These are phyloP conservation scores for Colletotrichum higginsianum DNA, from an alignment of 2,329 filamentous ascomycete genomes.

Conservation along the genomic window DNA sequence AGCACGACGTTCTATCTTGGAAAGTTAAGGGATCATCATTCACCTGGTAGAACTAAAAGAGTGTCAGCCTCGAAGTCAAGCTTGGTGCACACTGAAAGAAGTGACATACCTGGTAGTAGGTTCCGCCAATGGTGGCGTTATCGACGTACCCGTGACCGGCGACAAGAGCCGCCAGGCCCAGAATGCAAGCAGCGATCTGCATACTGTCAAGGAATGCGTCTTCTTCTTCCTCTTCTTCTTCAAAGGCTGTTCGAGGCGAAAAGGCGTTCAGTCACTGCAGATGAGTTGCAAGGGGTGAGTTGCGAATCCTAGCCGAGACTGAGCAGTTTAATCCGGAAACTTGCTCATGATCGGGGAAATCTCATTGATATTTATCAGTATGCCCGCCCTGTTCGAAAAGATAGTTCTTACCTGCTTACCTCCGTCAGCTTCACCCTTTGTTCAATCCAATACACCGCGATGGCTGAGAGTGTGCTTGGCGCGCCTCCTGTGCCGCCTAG, in stretches of 20 bases:
- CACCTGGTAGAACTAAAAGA: constrained; percentile 52
- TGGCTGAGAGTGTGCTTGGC: constrained; percentile 9
- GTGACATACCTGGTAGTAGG: constrained; percentile 52
- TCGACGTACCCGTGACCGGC: constrained; percentile 66
- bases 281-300: not conserved
- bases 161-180: constrained; percentile 55
- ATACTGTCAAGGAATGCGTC: not conserved
- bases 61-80: constrained; percentile 25
- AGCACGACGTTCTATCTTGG: not conserved
- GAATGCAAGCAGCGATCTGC: constrained; percentile 33
- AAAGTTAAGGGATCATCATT: not conserved
- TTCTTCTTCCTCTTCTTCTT: not conserved
- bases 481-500: constrained; percentile 5
- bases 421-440: not conserved
- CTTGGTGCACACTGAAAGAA: accelerated
- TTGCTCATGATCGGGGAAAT: not conserved
- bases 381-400: not conserved
- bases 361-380: constrained; percentile 1
- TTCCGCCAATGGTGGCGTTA: constrained; percentile 59
- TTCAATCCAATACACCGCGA: constrained; percentile 15
- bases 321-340: not conserved
- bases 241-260: not conserved
- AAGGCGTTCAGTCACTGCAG: not conserved
- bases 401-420: not conserved
- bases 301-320: constrained; percentile 3